Evolutionary conservation across 495 filamentous ascomycete genomes (phyloP), one percentile per base, ranked within the genome.

Genomic region (Aspergillus bertholletiae): DNA sequence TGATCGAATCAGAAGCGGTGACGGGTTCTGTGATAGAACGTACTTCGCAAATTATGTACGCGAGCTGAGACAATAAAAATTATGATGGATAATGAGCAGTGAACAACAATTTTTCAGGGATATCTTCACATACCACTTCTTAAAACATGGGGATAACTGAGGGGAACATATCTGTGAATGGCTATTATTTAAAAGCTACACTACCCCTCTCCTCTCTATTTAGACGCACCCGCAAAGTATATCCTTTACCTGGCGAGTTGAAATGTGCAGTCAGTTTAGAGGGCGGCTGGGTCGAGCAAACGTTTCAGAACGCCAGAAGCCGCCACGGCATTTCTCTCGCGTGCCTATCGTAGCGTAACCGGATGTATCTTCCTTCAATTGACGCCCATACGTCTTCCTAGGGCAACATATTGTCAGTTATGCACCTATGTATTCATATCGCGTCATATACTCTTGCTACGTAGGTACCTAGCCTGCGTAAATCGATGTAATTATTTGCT

Each of bases 51-150:
- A 35, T 55, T 57, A 47, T 60, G 52, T 60, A 60, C 53, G 49
- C 57, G 61, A 64, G 61, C 53, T 60, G 49, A 61, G 46, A 49
- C 35, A 61, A 52, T 54, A 51, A 55, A 64, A 60, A 50, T 53
- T 46, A 58, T 64, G 61, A 64, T 58, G 61, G 57, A 56, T 58
- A 57, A 64, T 56, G 61, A 64, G 49, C 55, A 32, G 49, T 60
- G 50, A 51, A 59, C 48, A 35, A 57, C 34, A 11, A 39, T 55
- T 23, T 30, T 26, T 34, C 53, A 9, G 22, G 24, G 21, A 52
- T 35, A 40, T 45, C 7, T 44, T 17, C 34, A 37, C 13, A 37
- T 37, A 37, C 13, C 34, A n/a, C 11, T n/a, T n/a, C 17, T 37
- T 6, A 37, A 37, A n/a, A 15, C 34, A 15, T 37, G 34, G 17